Evolutionary conservation across 148 eudicot species (phyloP), one percentile per base, ranked within the genome.

Genomic region (Cornus controversa): DNA sequence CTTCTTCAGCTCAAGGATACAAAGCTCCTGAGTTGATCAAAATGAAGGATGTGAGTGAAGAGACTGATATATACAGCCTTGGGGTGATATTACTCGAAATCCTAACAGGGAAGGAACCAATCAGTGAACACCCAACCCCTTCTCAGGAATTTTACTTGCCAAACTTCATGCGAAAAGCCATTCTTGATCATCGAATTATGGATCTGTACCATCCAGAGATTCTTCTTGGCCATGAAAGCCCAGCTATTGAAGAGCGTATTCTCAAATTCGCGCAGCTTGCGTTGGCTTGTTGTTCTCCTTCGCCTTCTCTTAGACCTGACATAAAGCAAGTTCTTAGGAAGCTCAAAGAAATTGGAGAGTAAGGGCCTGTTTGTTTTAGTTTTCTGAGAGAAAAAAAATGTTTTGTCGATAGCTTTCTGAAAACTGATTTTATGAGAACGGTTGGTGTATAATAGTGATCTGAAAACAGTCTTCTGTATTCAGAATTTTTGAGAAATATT

Each of bases 21-120:
- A 95, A 90, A 81, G 88, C 99, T 66, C 99, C 99, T 1, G 99
- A 95, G 83, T 82, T 93, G 67, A 95, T 93, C 76, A 93, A 95
- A 78, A 89, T 88, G 81, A 95, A 83, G 80, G 93, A 95, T 26
- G 89, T 77, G 8, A 81, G 79, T 73, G 89, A 90, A 85, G 85
- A 60, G 64, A 85, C 89, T 1, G 99, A 95, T 81, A 82, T 93
- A 18, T 95, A 89, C 84, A 87, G 91, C 85, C 83, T 95, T 70
- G 99, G 99, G n/a, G 92, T 95, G 14, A 80, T 95, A 78, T 79
- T 95, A 64, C 83, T 95, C 69, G 99, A 93, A 71, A 22, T 95
- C 75, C 71, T 95, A 15, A 84, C 98, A 0, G 88, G 82, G 26
- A 86, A 78, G 81, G 81, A 84, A 64, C 79, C 87, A 8, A 71